Conservation (phyloP, 768 basidiomycete species). For the Fomitopsis pulvina region DNA sequence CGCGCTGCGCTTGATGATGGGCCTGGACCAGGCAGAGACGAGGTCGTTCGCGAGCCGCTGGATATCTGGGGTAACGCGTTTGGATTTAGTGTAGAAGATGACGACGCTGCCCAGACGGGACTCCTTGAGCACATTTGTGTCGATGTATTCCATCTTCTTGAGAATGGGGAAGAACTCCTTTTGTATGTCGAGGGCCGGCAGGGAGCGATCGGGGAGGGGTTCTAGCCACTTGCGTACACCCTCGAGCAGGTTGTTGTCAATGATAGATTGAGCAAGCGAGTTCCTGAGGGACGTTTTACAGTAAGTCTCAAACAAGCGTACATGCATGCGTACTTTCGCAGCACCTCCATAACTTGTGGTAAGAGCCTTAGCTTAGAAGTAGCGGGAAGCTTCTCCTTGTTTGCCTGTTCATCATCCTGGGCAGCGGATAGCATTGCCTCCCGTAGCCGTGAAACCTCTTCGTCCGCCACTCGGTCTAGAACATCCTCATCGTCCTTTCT, state of each 20-base stretch:
- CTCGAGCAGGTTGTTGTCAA: constrained; percentile 91
- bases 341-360: constrained; percentile 84
- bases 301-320: no score
- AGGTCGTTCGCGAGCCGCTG: constrained; percentile 78
- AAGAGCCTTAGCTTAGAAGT: constrained; percentile 78
- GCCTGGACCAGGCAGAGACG: constrained; percentile 81
- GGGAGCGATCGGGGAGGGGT: constrained; percentile 85
- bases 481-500: constrained; percentile 81
- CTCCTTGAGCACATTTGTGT: constrained; percentile 84
- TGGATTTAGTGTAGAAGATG: constrained; percentile 94
- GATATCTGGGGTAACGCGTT: constrained; percentile 79
- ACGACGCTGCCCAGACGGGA: constrained; percentile 84
- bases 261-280: constrained; percentile 83
- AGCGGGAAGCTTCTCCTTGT: constrained; percentile 76
- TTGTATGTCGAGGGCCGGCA: constrained; percentile 95
- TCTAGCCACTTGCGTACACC: constrained; percentile 90
- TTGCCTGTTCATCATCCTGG: constrained; percentile 75
- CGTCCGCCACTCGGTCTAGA: constrained; percentile 83
- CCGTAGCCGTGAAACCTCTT: constrained; percentile 83
- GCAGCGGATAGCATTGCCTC: constrained; percentile 85
- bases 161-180: constrained; percentile 82
- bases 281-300: constrained; percentile 40
- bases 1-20: constrained; percentile 85
- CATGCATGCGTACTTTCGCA: constrained; percentile 69
- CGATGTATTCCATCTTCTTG: constrained; percentile 88